Conservation (phyloP, 345 rosid species). For the Turritis glabra region DNA sequence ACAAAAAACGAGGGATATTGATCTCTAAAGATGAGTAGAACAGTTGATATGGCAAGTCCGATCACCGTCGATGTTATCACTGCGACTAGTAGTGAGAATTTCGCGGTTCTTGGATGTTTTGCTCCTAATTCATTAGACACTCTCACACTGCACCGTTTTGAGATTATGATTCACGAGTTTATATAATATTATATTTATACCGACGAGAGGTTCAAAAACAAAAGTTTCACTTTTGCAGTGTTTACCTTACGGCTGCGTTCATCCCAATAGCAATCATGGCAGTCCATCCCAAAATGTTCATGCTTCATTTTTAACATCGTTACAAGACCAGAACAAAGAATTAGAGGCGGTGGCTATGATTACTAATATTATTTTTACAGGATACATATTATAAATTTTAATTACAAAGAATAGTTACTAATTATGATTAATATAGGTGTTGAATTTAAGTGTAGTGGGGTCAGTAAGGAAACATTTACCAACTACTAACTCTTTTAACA, state of each 20-base stretch:
- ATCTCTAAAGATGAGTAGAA: slow-evolving; percentile 44
- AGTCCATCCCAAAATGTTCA: slow-evolving; percentile 81
- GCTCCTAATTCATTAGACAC: slow-evolving; percentile 85
- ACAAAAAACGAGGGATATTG: slow-evolving; percentile 67
- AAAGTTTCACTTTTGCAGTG: neutral
- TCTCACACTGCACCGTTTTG: slow-evolving; percentile 56
- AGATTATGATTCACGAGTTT: neutral
- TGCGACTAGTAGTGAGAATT: slow-evolving; percentile 64
- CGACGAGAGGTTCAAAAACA: neutral
- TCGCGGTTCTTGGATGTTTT: slow-evolving; percentile 63
- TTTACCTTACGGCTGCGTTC: slow-evolving; percentile 78
- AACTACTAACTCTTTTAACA: no score
- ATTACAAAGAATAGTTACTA: no score
- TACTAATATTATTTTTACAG: no score
- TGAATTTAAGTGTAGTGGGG: no score
- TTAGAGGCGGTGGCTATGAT: neutral
- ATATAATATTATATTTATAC: neutral
- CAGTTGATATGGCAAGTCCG: slow-evolving; percentile 47
- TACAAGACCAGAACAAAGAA: neutral
- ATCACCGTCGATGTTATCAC: slow-evolving; percentile 53
- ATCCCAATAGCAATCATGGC: slow-evolving; percentile 70
- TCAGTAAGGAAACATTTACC: no score
- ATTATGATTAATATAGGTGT: no score
- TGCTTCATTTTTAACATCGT: slow-evolving; percentile 30
- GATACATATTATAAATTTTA: no score